phyloP scores from a whole-genome alignment of 2,329 filamentous ascomycete genomes.

The Aspergillus ochraceoroseus region DNA sequence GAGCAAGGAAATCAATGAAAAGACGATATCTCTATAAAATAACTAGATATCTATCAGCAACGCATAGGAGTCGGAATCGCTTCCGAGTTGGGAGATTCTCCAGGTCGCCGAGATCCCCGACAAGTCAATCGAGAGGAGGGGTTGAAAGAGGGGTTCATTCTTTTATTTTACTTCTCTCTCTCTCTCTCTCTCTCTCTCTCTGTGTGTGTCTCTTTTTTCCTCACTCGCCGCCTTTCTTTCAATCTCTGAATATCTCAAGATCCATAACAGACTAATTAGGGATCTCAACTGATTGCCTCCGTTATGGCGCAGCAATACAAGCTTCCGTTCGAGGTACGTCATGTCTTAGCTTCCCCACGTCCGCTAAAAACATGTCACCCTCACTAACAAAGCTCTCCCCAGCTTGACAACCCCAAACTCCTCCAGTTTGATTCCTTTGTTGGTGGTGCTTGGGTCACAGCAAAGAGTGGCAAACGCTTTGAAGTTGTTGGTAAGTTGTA shows the following conservation, averaged over 20 bases:
- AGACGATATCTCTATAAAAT: too few relatives aligned
- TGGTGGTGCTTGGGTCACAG: slow-evolving; percentile 46
- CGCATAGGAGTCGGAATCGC: too few relatives aligned
- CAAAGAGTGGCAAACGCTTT: slow-evolving; percentile 48
- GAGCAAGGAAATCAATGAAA: too few relatives aligned
- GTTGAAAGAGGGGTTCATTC: slow-evolving; percentile 16
- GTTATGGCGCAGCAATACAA: slow-evolving; percentile 35
- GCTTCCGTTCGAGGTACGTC: slow-evolving; percentile 37
- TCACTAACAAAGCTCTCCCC: slow-evolving; percentile 21
- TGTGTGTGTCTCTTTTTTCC: too few relatives aligned
- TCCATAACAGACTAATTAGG: too few relatives aligned
- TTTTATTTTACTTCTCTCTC: slow-evolving; percentile 6
- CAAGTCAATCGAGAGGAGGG: slow-evolving; percentile 16
- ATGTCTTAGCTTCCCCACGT: background rate
- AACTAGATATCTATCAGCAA: too few relatives aligned
- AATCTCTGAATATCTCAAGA: background rate
- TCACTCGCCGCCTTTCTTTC: background rate
- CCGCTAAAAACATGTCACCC: background rate
- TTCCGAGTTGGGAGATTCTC: too few relatives aligned
- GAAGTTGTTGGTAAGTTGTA: slow-evolving; percentile 44
- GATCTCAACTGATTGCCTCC: too few relatives aligned
- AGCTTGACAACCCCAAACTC: slow-evolving; percentile 48
- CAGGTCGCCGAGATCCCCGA: slow-evolving; percentile 16
- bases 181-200: too few relatives aligned
- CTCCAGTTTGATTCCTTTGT: slow-evolving; percentile 50